These are phyloP conservation scores for Claviceps paspali DNA, from an alignment of 2,329 filamentous ascomycete genomes.

Conservation along the genomic window DNA sequence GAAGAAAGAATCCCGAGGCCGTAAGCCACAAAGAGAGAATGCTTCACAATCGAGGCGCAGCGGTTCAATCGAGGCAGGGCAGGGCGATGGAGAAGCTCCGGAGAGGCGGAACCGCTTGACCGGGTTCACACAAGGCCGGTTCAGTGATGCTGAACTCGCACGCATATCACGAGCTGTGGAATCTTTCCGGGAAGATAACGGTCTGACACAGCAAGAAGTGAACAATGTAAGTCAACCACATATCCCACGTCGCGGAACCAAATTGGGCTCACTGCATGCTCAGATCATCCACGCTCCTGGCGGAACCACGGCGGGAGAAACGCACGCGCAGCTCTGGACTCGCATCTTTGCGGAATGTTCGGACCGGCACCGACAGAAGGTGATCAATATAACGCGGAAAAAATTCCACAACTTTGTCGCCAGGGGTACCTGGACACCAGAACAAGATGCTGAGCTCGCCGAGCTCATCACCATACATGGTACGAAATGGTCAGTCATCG, in stretches of 20 bases:
- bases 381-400: conserved; percentile 42
- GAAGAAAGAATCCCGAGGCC: conserved; percentile 11
- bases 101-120: conserved; percentile 12
- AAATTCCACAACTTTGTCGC: conserved; percentile 51
- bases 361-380: conserved; percentile 33
- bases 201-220: conserved; percentile 28
- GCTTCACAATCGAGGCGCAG: conserved; percentile 12
- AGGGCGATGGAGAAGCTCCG: conserved; percentile 6
- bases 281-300: conserved; percentile 22
- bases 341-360: conserved; percentile 32
- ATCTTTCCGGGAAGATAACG: conserved; percentile 26
- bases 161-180: conserved; percentile 27
- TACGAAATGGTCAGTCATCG: conserved; percentile 48
- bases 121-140: conserved; percentile 24
- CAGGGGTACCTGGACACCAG: conserved; percentile 28
- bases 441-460: conserved; percentile 22
- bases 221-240: conserved; percentile 28
- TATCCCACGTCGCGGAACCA: no score
- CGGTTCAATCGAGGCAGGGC: conserved; percentile 9
- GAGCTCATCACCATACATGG: conserved; percentile 20
- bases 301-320: conserved; percentile 20
- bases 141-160: conserved; percentile 27
- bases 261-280: not conserved
- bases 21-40: conserved; percentile 8
- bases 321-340: conserved; percentile 32